Percentiles rank a stretch among this genome's conserved stretches.
These are phyloP conservation scores for Aspergillus aculeatinus DNA, from an alignment of 2,329 filamentous ascomycete genomes.

Conservation along the genomic window DNA sequence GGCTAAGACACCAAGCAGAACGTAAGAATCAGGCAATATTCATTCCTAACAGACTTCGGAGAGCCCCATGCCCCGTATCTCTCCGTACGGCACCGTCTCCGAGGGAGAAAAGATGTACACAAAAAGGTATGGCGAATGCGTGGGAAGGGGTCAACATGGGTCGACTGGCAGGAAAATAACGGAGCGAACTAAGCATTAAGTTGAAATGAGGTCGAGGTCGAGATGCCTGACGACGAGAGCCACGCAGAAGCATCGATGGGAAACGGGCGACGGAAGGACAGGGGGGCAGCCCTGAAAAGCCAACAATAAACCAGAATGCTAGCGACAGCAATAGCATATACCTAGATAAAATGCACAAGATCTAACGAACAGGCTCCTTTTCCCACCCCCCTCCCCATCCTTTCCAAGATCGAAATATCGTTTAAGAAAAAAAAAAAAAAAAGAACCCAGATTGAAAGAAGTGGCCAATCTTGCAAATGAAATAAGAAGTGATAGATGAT, in stretches of 20 bases:
- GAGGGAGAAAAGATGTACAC: background rate
- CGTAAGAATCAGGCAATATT: too few relatives aligned
- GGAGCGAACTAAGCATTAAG: background rate
- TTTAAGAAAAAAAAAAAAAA: conserved; percentile 25
- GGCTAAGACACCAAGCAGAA: too few relatives aligned
- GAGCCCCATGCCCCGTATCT: too few relatives aligned
- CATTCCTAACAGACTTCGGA: too few relatives aligned
- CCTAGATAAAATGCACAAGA: conserved; percentile 22
- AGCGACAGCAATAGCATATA: conserved; percentile 22
- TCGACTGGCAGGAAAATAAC: too few relatives aligned
- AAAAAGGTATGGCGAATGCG: background rate
- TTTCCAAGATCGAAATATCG: conserved; percentile 23
- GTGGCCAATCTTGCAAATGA: conserved; percentile 27
- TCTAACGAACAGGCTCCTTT: conserved; percentile 33
- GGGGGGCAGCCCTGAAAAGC: conserved; percentile 5
- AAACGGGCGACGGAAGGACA: conserved; percentile 8
- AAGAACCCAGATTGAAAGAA: background rate
- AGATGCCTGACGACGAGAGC: background rate
- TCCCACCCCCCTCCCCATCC: conserved; percentile 15
- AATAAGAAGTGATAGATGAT: background rate
- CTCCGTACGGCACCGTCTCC: background rate
- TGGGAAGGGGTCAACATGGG: background rate
- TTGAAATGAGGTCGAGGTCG: background rate
- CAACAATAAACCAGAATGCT: conserved; percentile 2
- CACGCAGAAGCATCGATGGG: background rate